Base-by-base conservation (phyloP, 345 rosid species). In the Ailanthus altissimus region DNA sequence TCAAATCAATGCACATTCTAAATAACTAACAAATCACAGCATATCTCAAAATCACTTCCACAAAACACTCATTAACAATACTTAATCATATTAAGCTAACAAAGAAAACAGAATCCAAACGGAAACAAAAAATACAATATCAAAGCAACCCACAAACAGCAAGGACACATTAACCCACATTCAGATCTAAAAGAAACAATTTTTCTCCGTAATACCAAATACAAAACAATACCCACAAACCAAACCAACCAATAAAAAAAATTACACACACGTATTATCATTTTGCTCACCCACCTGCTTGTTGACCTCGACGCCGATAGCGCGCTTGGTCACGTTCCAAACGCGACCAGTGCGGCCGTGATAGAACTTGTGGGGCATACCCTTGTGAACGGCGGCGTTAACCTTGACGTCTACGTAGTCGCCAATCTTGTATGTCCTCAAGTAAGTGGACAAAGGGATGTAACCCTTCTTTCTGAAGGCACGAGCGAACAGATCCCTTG, bases 291-390 rank as follows among this genome's bases (percentile, higher is more conserved):
- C 0, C 10, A 91, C 95, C 93, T 89, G 91, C 73, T 91, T 91
- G 89, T 91, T 91, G 69, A 91, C 71, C 82, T 91, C 95, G 10
- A 91, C 95, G 14, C 95, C 95, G 50, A 91, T 73, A 78, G 95
- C 95, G 53, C 93, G 93, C 79, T 91, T 91, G 80, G 93, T 91
- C 76, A 91, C 90, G 72, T 91, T 91, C 95, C 95, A 91, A 78
- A 91, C 89, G 43, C 85, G 87, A 21, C 95, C 95, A 8, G 95
- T 91, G 59, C 95, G 95, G 7, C 95, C 95, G 51, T 91, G 95
- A 82, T 91, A 91, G 87, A 88, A 91, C 83, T 91, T 91, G 76
- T 91, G 95, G 59, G 95, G 93, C 95, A 91, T 91, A 43, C 93
- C 95, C 87, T 91, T 91, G 79, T 89, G 95, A 67, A 91, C 71